Percentiles rank a stretch among this genome's conserved stretches.
phyloP scores from a whole-genome alignment of 2,329 filamentous ascomycete species.

The Exophiala lecanii-corni region DNA sequence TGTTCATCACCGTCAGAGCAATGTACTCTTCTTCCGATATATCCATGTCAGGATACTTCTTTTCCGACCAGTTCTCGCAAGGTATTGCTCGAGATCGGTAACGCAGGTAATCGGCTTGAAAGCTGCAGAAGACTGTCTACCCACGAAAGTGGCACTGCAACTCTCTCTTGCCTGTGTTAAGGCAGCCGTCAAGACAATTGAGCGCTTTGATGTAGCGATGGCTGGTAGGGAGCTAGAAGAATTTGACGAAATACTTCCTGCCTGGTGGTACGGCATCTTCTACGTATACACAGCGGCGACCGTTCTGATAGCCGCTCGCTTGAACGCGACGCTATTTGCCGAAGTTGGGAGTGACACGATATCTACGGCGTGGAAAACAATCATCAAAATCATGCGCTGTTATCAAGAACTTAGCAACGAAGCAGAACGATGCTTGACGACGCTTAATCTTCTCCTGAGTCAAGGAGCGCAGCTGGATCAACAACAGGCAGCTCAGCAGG shows the following conservation, averaged over 20 bases:
- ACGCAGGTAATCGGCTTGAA: too few relatives aligned
- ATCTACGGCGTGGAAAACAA: slow-evolving; percentile 3
- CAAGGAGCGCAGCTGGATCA: too few relatives aligned
- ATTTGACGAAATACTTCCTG: slow-evolving; percentile 31
- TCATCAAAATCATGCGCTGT: slow-evolving; percentile 1
- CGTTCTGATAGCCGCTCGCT: slow-evolving; percentile 31
- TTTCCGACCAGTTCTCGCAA: slow-evolving; percentile 14
- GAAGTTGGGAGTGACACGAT: slow-evolving; percentile 4
- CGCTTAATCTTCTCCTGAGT: slow-evolving; percentile 4
- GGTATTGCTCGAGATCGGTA: slow-evolving; percentile 7
- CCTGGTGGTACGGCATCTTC: slow-evolving; percentile 37
- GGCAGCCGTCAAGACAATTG: slow-evolving; percentile 32
- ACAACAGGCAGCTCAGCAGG: too few relatives aligned
- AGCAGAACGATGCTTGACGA: slow-evolving; percentile 9
- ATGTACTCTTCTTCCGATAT: slow-evolving; percentile 10
- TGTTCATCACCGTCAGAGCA: slow-evolving; percentile 9
- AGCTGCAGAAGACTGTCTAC: slow-evolving; percentile 1
- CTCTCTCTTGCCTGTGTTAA: slow-evolving; percentile 36
- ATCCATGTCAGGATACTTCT: slow-evolving; percentile 14
- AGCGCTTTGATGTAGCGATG: slow-evolving; percentile 28
- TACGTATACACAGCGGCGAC: slow-evolving; percentile 36
- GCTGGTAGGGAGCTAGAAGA: slow-evolving; percentile 5
- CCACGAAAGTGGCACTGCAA: slow-evolving; percentile 10
- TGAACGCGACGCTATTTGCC: slow-evolving; percentile 13
- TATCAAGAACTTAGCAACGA: slow-evolving; percentile 7